Conservation (phyloP, 2,329 filamentous ascomycete species). For the Penicillium verrucosum region DNA sequence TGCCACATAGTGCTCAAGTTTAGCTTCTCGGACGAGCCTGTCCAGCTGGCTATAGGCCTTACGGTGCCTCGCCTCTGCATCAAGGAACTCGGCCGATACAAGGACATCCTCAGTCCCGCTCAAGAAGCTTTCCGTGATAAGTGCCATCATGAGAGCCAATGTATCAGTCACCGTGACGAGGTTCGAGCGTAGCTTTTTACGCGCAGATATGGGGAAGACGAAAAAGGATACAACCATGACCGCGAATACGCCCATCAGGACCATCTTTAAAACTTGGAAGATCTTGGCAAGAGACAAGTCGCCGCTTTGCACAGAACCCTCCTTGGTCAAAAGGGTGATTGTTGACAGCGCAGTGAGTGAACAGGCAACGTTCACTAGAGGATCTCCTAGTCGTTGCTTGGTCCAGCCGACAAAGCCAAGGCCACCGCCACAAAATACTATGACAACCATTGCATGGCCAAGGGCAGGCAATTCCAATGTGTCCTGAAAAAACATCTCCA, state of each 20-base stretch:
- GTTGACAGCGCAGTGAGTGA: slow-evolving; percentile 84
- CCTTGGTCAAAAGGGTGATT: slow-evolving; percentile 86
- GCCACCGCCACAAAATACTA: slow-evolving; percentile 81
- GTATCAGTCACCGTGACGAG: slow-evolving; percentile 71
- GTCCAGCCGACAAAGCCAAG: slow-evolving; percentile 86
- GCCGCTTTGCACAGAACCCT: slow-evolving; percentile 78
- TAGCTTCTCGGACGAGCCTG: slow-evolving; percentile 77
- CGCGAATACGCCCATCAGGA: slow-evolving; percentile 70
- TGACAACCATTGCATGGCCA: slow-evolving; percentile 73
- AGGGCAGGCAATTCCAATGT: slow-evolving; percentile 63
- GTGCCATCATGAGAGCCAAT: slow-evolving; percentile 74
- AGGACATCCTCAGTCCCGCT: slow-evolving; percentile 78
- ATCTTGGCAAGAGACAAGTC: slow-evolving; percentile 80
- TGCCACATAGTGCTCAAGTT: slow-evolving; percentile 79
- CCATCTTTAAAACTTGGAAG: slow-evolving; percentile 76
- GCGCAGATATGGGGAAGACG: slow-evolving; percentile 74
- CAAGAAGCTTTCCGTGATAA: slow-evolving; percentile 79
- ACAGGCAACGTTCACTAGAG: slow-evolving; percentile 78
- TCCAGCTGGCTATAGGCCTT: slow-evolving; percentile 67
- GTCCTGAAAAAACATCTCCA: slow-evolving; percentile 73
- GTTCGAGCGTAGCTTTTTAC: slow-evolving; percentile 67
- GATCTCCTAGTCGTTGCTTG: slow-evolving; percentile 74
- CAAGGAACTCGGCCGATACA: slow-evolving; percentile 61
- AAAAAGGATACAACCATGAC: slow-evolving; percentile 72
- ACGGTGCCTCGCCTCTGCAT: slow-evolving; percentile 62